Conservation (phyloP, 805 yeast species). For the Ogataea methanolica region DNA sequence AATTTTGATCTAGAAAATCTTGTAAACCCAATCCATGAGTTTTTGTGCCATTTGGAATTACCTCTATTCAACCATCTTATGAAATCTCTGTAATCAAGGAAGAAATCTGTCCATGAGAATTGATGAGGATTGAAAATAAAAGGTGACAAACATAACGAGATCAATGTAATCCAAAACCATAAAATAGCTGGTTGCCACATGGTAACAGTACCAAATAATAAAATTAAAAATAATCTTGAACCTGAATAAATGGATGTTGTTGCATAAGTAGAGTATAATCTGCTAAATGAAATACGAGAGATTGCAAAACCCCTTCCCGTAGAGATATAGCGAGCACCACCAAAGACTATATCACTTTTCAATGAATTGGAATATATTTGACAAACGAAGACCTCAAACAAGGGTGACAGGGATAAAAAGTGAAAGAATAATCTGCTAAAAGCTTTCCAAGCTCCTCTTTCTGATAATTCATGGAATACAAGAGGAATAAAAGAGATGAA, state of each 20-base stretch:
- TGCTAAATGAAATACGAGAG: constrained; percentile 66
- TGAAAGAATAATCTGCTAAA: constrained; percentile 67
- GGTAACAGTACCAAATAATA: constrained; percentile 70
- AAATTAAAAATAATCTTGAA: constrained; percentile 57
- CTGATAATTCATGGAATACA: constrained; percentile 81
- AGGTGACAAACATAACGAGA: constrained; percentile 44
- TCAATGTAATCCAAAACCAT: constrained; percentile 51
- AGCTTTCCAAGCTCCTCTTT: constrained; percentile 80
- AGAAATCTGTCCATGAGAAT: constrained; percentile 42
- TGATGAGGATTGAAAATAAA: constrained; percentile 53
- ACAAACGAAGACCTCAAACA: constrained; percentile 93
- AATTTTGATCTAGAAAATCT: constrained; percentile 79
- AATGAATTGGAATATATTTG: constrained; percentile 84
- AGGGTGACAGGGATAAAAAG: constrained; percentile 75
- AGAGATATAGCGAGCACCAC: constrained; percentile 88
- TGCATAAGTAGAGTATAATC: constrained; percentile 73
- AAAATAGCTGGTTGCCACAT: constrained; percentile 76
- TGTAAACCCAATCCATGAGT: constrained; percentile 78
- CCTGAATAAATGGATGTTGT: constrained; percentile 77
- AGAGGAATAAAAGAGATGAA: constrained; percentile 88
- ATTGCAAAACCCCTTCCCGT: constrained; percentile 96
- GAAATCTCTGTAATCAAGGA: constrained; percentile 44
- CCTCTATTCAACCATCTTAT: constrained; percentile 80
- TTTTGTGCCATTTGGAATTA: constrained; percentile 56
- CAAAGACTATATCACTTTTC: constrained; percentile 71